These are phyloP conservation scores for Ganoderma sinense DNA, from an alignment of 1,284 basidiomycete genomes.

Conservation along the genomic window DNA sequence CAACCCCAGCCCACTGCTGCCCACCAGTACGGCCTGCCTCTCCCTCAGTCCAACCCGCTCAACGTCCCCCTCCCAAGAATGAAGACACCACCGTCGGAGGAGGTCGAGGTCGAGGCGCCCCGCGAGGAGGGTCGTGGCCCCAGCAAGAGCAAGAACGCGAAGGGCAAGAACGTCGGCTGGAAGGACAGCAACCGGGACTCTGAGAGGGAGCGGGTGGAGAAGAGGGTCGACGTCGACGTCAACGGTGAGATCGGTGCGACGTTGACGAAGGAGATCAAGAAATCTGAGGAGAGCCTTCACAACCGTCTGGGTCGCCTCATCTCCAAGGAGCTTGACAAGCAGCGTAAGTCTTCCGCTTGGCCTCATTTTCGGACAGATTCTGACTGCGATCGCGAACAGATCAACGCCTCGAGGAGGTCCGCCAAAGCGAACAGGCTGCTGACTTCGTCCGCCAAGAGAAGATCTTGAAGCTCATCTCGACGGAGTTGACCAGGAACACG, in stretches of 20 bases:
- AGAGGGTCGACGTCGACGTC: constrained; percentile 53
- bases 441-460: constrained; percentile 86
- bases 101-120: constrained; percentile 66
- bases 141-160: constrained; percentile 59
- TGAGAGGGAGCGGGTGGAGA: constrained; percentile 50
- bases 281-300: constrained; percentile 81
- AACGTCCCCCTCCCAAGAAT: constrained; percentile 47
- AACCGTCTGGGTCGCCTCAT: constrained; percentile 76
- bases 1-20: constrained; percentile 37
- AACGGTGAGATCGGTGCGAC: constrained; percentile 62
- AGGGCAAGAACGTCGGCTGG: constrained; percentile 68
- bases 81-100: constrained; percentile 77
- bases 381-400: constrained; percentile 50
- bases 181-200: constrained; percentile 57
- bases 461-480: constrained; percentile 85
- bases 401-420: constrained; percentile 81
- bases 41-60: constrained; percentile 47
- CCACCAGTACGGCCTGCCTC: constrained; percentile 26
- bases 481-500: constrained; percentile 83
- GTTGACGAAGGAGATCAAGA: constrained; percentile 77
- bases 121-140: constrained; percentile 66
- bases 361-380: neutral
- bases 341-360: constrained; percentile 58
- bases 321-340: constrained; percentile 86
- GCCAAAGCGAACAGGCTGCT: constrained; percentile 75